Base-by-base conservation (phyloP, 2,329 filamentous ascomycete genomes). In the Ophiostoma sp. region DNA sequence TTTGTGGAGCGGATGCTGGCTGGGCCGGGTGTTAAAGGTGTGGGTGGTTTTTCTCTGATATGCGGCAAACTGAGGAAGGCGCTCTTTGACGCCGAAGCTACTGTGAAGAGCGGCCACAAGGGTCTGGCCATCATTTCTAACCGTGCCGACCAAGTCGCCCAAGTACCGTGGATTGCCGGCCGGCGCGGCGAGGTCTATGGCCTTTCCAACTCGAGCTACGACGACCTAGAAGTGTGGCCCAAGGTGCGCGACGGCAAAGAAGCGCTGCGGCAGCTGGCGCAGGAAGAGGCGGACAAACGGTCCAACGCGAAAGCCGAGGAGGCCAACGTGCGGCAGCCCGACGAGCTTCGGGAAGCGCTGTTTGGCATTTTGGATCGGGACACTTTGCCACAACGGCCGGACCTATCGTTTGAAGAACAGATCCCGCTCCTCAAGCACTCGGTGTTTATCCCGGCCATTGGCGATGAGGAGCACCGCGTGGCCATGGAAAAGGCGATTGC, bases 41-140 rank as follows among this genome's bases (percentile, higher is more conserved):
- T 91, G 19, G 90, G 90, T 7, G 90, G 90, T 0, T 92, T 92
- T 78, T 90, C 88, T 31, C 85, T 92, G 78, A 83, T 91, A n/a
- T 91, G 89, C 75, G 89, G 88, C 9, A 90, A 89, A 77, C 82
- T 92, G 77, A 80, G 82, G 68, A 81, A 80, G 28, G 81, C 79
- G 45, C 74, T 72, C 11, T 42, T 59, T 7, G 33, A 36, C 22
- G 72, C 33, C 68, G 73, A 73, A 74, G 63, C 71, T 74, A 17
- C 39, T 69, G 31, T 74, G 74, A 33, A 64, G 75, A 73, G 3
- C 71, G 45, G 17, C 39, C 50, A 25, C 28, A 83, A 87, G 74
- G 86, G 86, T 0, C 81, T 91, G 12, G 89, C 88, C 8, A 87
- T 92, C 70, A 84, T 92, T 69, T 90, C 88, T 66, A 92, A 92